Evolutionary conservation across 2,329 filamentous ascomycete species (phyloP), one percentile per base, ranked within the genome.

Genomic region (Phaeosphaeriaceae sp.): DNA sequence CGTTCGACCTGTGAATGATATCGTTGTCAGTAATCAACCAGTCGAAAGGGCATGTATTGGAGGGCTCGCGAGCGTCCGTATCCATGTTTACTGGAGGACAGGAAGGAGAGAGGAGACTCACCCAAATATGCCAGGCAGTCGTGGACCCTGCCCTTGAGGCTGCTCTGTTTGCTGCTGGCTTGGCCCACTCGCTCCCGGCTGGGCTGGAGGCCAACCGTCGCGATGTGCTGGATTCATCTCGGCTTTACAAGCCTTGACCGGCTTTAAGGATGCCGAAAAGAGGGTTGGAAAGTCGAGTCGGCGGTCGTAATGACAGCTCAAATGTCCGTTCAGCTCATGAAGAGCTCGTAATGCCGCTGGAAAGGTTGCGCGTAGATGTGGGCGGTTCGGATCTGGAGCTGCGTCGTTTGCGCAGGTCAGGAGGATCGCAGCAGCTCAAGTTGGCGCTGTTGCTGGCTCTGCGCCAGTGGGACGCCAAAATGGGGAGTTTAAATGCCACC

Each of bases 161-260:
- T 76, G 73, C 24, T 78, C 75, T 56, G 72, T 67, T 70, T 76
- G 75, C 54, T 78, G 66, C 46, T 66, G 64, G 6, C 81, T 80
- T 47, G 83, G 76, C 57, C 85, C 84, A 30, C 84, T 79, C 55
- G 73, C 72, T 49, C 79, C 72, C 55, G 80, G 77, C 65, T 86
- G 85, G 47, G 81, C 64, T 62, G 72, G 71, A 54, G 74, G 75
- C 77, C 77, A 79, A 61, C 73, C 76, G 64, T 79, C 77, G 66
- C 76, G 77, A 71, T 77, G 75, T 61, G 74, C 69, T 69, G 76
- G 72, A 68, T 78, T 79, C 77, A 79, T 79, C 47, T 69, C 69
- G 73, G 71, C 73, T 67, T 71, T 72, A 71, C 61, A 70, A 63
- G 61, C 66, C 55, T 58, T 60, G 59, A 59, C 68, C 70, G 69